These are phyloP conservation scores for Penicillium fimorum DNA, from an alignment of 495 filamentous ascomycete species.

Conservation along the genomic window DNA sequence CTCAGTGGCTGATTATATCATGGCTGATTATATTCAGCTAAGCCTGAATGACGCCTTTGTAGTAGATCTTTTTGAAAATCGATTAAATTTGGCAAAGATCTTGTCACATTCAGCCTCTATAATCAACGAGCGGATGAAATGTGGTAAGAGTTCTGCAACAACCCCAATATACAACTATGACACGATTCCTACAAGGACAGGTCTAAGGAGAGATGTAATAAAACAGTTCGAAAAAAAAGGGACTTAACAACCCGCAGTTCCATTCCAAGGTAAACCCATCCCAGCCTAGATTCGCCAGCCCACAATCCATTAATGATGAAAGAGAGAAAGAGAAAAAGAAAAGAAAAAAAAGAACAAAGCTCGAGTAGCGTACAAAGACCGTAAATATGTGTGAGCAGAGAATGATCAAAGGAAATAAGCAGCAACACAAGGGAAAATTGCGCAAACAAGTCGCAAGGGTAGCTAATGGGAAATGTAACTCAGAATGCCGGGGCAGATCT, in stretches of 20 bases:
- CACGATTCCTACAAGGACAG: background rate
- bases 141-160: no score
- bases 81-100: no score
- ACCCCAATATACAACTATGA: background rate
- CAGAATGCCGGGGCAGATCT: background rate
- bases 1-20: background rate
- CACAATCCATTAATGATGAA: slow-evolving; percentile 34
- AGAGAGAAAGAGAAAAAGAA: slow-evolving; percentile 11
- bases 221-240: background rate
- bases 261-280: slow-evolving; percentile 29
- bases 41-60: background rate
- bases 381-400: slow-evolving; percentile 5
- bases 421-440: background rate
- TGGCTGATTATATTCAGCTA: no score
- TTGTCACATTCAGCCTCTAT: no score
- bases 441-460: background rate
- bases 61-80: no score
- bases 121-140: no score
- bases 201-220: background rate
- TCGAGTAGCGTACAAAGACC: slow-evolving; percentile 8
- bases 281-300: slow-evolving; percentile 40
- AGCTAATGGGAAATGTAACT: background rate
- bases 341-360: slow-evolving; percentile 2
- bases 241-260: slow-evolving; percentile 32
- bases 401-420: background rate